Base-by-base conservation (phyloP, 2,329 filamentous ascomycete species). In the Cryphonectria carpinicola region DNA sequence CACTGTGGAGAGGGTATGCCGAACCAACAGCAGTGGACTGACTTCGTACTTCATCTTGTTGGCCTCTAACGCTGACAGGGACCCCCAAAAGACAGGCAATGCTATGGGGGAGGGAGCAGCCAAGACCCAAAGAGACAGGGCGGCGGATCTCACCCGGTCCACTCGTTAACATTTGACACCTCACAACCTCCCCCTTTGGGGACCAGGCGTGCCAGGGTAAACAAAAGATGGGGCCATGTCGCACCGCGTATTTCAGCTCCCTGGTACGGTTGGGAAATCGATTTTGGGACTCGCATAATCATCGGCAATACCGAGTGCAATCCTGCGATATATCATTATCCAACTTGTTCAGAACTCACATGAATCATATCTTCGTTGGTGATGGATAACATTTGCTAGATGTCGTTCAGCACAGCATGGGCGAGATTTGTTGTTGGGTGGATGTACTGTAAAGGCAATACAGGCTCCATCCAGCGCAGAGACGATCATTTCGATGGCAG, bases 121-220 rank as follows among this genome's bases (percentile, higher is more conserved):
- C 60, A 63, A 19, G 28, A 25, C 61, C 61, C 46, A 17, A 39
- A 17, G 41, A 62, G 35, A n/a, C 28, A 13, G 14, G 60, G 32
- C 35, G 1, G 46, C 63, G 63, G 63, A 37, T 65, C 35, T 14
- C 17, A 49, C 43, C 63, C 63, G 63, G 28, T 54, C 63, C 63
- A 65, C 41, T 65, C 63, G 17, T 35, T 65, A 52, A 43, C 11
- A 28, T 28, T 32, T 65, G 43, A 65, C 63, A 54, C 32, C 63
- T 52, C 43, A 65, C 35, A 49, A 13, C 17, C 46, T 4, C 2
- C 46, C n/a, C 54, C 60, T n/a, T 25, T 54, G n/a, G 14, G 17
- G 3, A 32, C 4, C 32, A 32, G 32, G 32, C 32, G 32, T 32
- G 6, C 63, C 43, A 65, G 43, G 43, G 39, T 64, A 17, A 28